Evolutionary conservation across 2,329 filamentous ascomycete species (phyloP).

Genomic region (Sporothrix inflata): DNA sequence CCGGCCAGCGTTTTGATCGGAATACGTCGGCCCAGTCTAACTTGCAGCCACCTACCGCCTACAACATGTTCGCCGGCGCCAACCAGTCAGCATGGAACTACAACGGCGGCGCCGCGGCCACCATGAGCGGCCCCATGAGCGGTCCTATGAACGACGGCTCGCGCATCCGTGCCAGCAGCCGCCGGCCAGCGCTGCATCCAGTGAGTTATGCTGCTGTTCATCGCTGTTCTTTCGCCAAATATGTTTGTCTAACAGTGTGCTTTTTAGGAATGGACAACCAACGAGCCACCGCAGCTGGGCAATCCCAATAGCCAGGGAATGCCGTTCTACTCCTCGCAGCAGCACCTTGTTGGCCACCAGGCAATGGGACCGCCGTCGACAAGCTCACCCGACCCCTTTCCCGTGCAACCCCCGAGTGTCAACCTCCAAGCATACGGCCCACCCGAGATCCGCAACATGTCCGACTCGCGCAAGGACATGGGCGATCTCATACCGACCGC

Average conservation of each 20-base stretch:
- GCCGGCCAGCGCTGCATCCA: constrained; percentile 68
- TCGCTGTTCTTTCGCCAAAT: neutral
- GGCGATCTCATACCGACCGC: constrained; percentile 97
- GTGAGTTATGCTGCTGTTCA: constrained; percentile 48
- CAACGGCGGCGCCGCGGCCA: constrained; percentile 61
- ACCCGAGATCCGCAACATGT: constrained; percentile 45
- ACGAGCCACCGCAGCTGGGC: constrained; percentile 30
- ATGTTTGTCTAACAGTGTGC: neutral
- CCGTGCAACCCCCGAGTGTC: constrained; percentile 42
- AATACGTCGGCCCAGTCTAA: constrained; percentile 41
- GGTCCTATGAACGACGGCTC: constrained; percentile 55
- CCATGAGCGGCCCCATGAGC: constrained; percentile 62
- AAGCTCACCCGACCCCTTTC: constrained; percentile 46
- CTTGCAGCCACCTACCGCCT: constrained; percentile 46
- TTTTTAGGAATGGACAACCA: constrained; percentile 36
- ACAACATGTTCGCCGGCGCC: constrained; percentile 53
- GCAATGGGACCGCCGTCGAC: constrained; percentile 44
- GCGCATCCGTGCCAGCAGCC: constrained; percentile 56
- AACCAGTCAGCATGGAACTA: constrained; percentile 80
- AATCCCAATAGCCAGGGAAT: constrained; percentile 28
- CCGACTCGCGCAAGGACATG: constrained; percentile 54
- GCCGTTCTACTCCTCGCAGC: constrained; percentile 32
- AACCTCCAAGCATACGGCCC: constrained; percentile 47
- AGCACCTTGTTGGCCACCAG: constrained; percentile 31
- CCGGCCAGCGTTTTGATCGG: constrained; percentile 54